These are phyloP conservation scores for Candida ascalaphidarum DNA, from an alignment of 805 yeast species.

Conservation along the genomic window DNA sequence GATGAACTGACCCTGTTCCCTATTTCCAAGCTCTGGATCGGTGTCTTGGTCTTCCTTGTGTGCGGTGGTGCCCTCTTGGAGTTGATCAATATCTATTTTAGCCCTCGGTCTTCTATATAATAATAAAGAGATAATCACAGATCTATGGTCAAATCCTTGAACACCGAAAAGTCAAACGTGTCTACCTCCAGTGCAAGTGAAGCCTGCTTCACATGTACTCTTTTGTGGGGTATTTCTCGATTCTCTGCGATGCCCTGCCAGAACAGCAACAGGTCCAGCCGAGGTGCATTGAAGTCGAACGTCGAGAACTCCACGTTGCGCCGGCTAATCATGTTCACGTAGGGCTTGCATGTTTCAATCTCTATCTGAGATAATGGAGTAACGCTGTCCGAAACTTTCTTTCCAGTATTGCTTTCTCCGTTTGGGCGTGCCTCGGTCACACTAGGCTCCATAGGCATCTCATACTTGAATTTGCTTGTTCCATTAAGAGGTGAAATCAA, in stretches of 20 bases:
- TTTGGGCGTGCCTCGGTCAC: neutral
- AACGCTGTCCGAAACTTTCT: neutral
- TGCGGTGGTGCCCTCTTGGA: constrained; percentile 81
- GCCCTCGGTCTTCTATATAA: too few species aligned
- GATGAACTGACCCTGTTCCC: constrained; percentile 37
- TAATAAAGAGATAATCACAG: too few species aligned
- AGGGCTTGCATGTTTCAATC: constrained; percentile 45
- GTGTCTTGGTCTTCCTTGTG: constrained; percentile 53
- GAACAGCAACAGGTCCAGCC: too few species aligned
- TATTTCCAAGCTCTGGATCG: constrained; percentile 57
- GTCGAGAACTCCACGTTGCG: constrained; percentile 21
- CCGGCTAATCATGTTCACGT: constrained; percentile 20
- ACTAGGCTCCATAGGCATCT: constrained; percentile 7
- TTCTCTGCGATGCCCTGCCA: too few species aligned
- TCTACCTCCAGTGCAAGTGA: neutral
- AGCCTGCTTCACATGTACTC: too few species aligned
- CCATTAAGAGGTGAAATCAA: constrained; percentile 32
- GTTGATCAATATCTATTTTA: constrained; percentile 44
- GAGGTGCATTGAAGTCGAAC: constrained; percentile 16
- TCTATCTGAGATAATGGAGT: constrained; percentile 44
- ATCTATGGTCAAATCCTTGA: too few species aligned
- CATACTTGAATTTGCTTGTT: constrained; percentile 27
- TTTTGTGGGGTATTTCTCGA: too few species aligned
- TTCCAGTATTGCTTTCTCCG: neutral
- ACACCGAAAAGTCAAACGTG: too few species aligned